Evolutionary conservation across 768 basidiomycete genomes (phyloP).

Genomic region (Harrya chromipes): DNA sequence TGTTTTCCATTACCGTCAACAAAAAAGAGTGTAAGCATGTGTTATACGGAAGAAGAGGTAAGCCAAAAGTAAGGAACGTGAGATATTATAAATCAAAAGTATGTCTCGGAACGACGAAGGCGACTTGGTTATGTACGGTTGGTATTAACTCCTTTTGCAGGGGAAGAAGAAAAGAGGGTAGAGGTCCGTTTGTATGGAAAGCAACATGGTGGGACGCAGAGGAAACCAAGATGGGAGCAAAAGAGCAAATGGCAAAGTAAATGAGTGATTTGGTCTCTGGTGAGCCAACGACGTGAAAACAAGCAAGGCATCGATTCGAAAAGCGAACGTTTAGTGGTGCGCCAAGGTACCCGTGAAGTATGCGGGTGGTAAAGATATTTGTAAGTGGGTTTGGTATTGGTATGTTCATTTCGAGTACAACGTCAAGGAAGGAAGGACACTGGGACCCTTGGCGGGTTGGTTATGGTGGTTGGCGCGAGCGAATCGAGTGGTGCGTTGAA

Average conservation of each 20-base stretch:
- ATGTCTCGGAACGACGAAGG: background rate
- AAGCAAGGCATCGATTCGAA: constrained; percentile 6
- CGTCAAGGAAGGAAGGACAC: background rate
- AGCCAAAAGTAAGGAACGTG: background rate
- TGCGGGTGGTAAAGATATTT: background rate
- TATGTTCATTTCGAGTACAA: constrained; percentile 19
- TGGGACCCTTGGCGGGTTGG: background rate
- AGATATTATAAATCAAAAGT: background rate
- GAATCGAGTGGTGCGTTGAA: background rate
- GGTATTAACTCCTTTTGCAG: constrained; percentile 19
- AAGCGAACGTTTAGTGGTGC: constrained; percentile 4
- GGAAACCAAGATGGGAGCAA: constrained; percentile 1
- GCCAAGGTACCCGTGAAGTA: constrained; percentile 13
- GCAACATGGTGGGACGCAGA: constrained; percentile 1
- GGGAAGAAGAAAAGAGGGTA: background rate
- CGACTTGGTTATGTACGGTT: constrained; percentile 6
- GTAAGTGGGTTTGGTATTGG: constrained; percentile 1
- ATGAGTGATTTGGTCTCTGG: background rate
- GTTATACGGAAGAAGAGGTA: constrained; percentile 1
- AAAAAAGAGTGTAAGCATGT: constrained; percentile 1
- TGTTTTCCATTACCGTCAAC: constrained; percentile 8
- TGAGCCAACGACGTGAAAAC: background rate
- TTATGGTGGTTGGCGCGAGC: background rate
- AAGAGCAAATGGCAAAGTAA: background rate
- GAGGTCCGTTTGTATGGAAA: constrained; percentile 4